These are phyloP conservation scores for Suhomyces pyralidae DNA, from an alignment of 805 yeast genomes.

Conservation along the genomic window DNA sequence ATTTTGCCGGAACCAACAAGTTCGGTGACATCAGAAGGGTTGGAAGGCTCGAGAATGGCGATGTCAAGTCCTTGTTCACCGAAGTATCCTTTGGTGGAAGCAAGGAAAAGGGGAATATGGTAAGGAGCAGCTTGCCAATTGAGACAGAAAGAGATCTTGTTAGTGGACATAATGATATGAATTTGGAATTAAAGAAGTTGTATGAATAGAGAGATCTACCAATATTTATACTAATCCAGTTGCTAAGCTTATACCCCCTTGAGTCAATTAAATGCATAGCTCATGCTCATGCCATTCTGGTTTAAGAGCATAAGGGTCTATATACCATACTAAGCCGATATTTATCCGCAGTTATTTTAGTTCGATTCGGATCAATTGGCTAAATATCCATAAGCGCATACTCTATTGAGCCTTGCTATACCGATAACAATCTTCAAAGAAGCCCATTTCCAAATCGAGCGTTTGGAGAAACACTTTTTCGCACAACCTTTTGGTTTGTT, in stretches of 20 bases:
- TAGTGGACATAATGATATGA: slow-evolving; percentile 33
- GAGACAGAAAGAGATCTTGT: slow-evolving; percentile 49
- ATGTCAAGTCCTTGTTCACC: slow-evolving; percentile 49
- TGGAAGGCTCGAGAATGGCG: slow-evolving; percentile 53
- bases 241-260: not conserved
- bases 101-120: slow-evolving; percentile 52
- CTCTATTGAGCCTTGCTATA: not conserved
- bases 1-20: slow-evolving; percentile 55
- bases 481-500: slow-evolving; percentile 12
- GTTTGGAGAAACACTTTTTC: slow-evolving; percentile 30
- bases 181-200: not conserved
- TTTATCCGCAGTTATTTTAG: no score
- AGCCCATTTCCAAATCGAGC: slow-evolving; percentile 40
- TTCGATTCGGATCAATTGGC: not conserved
- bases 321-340: not conserved
- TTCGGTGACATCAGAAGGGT: slow-evolving; percentile 58
- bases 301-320: not conserved
- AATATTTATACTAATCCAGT: not conserved
- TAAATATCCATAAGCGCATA: not conserved
- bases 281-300: not conserved
- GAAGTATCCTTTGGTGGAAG: slow-evolving; percentile 50
- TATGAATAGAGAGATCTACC: not conserved
- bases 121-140: slow-evolving; percentile 58
- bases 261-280: not conserved
- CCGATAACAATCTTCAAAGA: slow-evolving; percentile 45